Percentiles rank a stretch among this genome's conserved stretches.
phyloP scores from a whole-genome alignment of 345 rosid genomes.

The Arabidopsis suecica region DNA sequence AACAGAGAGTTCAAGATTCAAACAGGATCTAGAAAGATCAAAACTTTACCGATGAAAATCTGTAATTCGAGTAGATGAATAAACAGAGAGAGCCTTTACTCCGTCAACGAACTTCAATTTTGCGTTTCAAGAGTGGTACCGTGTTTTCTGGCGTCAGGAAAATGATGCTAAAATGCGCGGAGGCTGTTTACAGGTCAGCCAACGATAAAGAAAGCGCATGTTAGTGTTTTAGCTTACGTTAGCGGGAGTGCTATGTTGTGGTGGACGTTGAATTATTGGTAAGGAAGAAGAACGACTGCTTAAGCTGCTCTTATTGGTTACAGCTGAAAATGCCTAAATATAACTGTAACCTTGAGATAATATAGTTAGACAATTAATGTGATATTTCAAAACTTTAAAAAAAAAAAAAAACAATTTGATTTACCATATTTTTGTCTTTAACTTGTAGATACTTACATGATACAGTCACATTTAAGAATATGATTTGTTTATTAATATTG shows the following conservation, averaged over 20 bases:
- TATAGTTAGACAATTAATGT: slow-evolving; percentile 27
- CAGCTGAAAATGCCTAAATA: slow-evolving; percentile 31
- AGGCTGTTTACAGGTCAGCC: slow-evolving; percentile 27
- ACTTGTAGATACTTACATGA: neutral
- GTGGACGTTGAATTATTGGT: slow-evolving; percentile 45
- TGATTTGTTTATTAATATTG: neutral
- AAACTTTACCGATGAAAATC: slow-evolving; percentile 26
- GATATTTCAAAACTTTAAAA: neutral
- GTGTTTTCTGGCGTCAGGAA: slow-evolving; percentile 9
- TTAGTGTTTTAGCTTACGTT: slow-evolving; percentile 36
- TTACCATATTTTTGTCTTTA: neutral
- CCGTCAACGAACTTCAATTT: slow-evolving; percentile 35
- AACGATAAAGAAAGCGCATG: slow-evolving; percentile 37
- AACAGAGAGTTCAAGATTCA: slow-evolving; percentile 21
- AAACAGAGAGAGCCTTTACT: slow-evolving; percentile 20
- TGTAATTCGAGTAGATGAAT: slow-evolving; percentile 6
- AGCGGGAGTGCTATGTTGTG: slow-evolving; percentile 23
- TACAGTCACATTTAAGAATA: neutral
- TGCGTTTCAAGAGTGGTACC: neutral
- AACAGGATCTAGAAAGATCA: slow-evolving; percentile 25
- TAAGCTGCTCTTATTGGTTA: slow-evolving; percentile 29
- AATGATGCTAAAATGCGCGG: slow-evolving; percentile 44
- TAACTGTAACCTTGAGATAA: slow-evolving; percentile 17
- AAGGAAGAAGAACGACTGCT: slow-evolving; percentile 6
- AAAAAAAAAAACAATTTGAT: neutral